Evolutionary conservation across 2,329 filamentous ascomycete genomes (phyloP), one percentile per base, ranked within the genome.

Genomic region (Exophiala mesophila): DNA sequence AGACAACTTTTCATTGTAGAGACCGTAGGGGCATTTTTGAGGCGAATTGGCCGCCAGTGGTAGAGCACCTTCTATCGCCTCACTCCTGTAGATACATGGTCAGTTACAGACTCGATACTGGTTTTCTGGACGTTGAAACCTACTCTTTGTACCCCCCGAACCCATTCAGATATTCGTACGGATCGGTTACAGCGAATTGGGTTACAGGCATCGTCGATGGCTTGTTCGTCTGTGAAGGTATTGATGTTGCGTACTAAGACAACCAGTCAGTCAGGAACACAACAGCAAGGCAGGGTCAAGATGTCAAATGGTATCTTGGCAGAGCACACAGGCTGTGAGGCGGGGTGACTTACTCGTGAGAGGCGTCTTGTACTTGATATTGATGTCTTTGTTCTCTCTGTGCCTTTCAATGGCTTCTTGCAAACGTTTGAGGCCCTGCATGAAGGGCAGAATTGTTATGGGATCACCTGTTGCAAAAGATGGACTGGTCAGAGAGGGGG

Each of bases 1-100:
- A 0, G 82, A 85, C 31, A 86, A 72, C 68, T 85, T 84, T 66
- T 94, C 88, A 19, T 86, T 80, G 65, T 92, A 92, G 19, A 94
- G 78, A 1, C 86, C 87, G 52, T 80, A 78, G 0, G 85, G 75
- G 0, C 81, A 81, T 59, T 88, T 87, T 61, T 94, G 87, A 0
- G 88, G 88, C 2, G 84, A 87, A 70, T 94, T 94, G 30, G 82
- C 76, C 36, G 76, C 86, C 45, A 87, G 60, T 6, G 88, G 86
- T 4, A 90, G 71, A 4, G 87, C 82, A 13, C 81, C 83, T 12
- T 80, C 71, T 42, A 90, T 70, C 32, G 86, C 85, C 70, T 92
- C 86, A 31, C 83, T 79, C 60, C 85, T 89, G 56, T 8, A 31
- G 6, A 28, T 13, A 15, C 20, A 13, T 20, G 16, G 45, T 59